Evolutionary conservation across 176 grass and related monocot species (phyloP).

Genomic region (Musa itinerans): DNA sequence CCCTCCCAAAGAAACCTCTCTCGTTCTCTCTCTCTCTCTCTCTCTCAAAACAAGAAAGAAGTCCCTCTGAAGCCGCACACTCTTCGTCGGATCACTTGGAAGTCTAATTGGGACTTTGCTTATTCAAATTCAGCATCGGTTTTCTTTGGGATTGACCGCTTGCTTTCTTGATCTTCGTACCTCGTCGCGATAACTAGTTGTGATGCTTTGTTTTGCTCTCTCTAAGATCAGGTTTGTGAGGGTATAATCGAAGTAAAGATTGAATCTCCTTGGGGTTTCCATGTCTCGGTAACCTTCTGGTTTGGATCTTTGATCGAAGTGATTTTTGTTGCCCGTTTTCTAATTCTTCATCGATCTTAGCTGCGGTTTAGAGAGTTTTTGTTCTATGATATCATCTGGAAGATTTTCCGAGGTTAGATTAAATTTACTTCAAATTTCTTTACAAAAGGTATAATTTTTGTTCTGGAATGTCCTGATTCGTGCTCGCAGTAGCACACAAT

Average conservation of each 20-base stretch:
- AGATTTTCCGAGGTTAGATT: too few species aligned
- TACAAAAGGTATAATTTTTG: too few species aligned
- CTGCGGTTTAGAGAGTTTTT: background rate
- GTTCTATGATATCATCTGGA: too few species aligned
- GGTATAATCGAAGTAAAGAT: background rate
- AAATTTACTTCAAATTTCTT: too few species aligned
- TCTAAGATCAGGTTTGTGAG: too few species aligned
- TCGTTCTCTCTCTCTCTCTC: background rate
- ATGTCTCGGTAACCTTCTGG: background rate
- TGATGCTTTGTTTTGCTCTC: background rate
- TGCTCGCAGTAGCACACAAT: too few species aligned
- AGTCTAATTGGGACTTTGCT: too few species aligned
- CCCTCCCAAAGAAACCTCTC: too few species aligned
- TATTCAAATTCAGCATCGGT: too few species aligned
- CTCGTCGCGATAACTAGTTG: background rate
- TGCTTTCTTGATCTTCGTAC: background rate
- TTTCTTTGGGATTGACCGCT: background rate
- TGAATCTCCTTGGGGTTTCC: background rate
- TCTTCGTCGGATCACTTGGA: conserved; percentile 1
- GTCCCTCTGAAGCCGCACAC: background rate
- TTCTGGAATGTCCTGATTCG: too few species aligned
- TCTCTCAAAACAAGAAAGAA: background rate
- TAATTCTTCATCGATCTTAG: background rate
- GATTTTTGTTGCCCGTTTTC: background rate
- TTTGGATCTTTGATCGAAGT: background rate